phyloP scores from a whole-genome alignment of 1,284 basidiomycete genomes.

The Fomitopsis palustris region DNA sequence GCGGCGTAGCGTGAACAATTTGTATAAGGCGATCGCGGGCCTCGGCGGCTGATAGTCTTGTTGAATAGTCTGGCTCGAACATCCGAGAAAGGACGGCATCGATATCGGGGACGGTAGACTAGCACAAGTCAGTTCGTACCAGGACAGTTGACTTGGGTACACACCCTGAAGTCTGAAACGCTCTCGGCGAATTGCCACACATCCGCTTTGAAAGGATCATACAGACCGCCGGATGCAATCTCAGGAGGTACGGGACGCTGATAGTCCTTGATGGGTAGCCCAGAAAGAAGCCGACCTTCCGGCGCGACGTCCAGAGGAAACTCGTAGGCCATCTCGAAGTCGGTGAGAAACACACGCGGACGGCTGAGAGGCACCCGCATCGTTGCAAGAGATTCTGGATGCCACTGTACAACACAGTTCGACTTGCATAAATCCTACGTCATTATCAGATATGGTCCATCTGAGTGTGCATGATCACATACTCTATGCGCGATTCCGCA shows the following conservation, averaged over 20 bases:
- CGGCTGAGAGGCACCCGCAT: neutral
- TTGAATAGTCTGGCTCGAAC: neutral
- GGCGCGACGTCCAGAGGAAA: neutral
- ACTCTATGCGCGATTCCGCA: too few species aligned
- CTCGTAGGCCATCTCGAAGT: neutral
- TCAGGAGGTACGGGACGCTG: neutral
- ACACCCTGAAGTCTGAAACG: neutral
- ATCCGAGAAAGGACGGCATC: neutral
- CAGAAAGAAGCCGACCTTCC: neutral
- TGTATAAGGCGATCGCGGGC: neutral
- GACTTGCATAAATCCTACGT: too few species aligned
- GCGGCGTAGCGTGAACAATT: neutral
- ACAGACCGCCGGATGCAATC: neutral
- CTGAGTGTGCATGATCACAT: neutral
- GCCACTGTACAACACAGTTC: too few species aligned
- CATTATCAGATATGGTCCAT: too few species aligned
- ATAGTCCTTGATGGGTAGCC: neutral
- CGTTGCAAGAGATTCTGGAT: neutral
- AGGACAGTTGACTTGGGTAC: too few species aligned
- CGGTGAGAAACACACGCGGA: neutral
- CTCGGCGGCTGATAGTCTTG: neutral
- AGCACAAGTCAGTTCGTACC: too few species aligned
- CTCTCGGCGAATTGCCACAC: neutral
- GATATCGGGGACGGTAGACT: neutral
- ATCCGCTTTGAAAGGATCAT: neutral